A percentile compares a stretch with the other conserved stretches of the same genome.
phyloP scores from a whole-genome alignment of 2,329 filamentous ascomycete species.

The Exophiala sp. region DNA sequence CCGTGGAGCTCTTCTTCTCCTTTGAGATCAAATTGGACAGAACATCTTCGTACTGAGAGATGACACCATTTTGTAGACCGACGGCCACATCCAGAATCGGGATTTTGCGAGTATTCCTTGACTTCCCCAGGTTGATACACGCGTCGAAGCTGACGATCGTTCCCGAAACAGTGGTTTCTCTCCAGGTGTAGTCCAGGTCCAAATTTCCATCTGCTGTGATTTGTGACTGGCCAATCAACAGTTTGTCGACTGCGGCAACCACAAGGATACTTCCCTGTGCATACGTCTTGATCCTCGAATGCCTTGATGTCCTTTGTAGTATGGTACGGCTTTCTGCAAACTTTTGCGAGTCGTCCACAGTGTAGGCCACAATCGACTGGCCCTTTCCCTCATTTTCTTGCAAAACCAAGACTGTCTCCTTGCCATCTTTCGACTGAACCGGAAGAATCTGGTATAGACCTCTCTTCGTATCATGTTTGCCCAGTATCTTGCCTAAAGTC shows the following conservation, averaged over 20 bases:
- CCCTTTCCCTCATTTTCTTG: conserved; percentile 4
- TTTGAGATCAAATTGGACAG: conserved; percentile 52
- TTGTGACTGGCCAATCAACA: conserved; percentile 59
- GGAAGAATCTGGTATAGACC: conserved; percentile 14
- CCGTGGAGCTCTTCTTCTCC: conserved; percentile 43
- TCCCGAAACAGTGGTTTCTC: conserved; percentile 55
- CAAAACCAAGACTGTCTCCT: conserved; percentile 14
- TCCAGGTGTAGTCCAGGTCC: conserved; percentile 49
- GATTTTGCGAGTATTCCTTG: conserved; percentile 30
- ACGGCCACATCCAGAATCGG: conserved; percentile 68
- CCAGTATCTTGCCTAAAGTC: conserved; percentile 40
- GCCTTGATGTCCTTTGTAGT: conserved; percentile 2
- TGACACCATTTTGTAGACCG: conserved; percentile 71
- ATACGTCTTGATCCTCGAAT: conserved; percentile 14
- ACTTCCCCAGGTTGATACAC: conserved; percentile 19
- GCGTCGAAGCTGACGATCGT: conserved; percentile 64
- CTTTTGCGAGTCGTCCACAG: background rate
- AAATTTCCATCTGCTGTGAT: conserved; percentile 33
- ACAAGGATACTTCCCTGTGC: conserved; percentile 35
- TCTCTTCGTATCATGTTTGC: conserved; percentile 2
- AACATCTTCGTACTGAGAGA: conserved; percentile 78
- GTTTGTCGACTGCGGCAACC: conserved; percentile 38
- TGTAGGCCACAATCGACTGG: conserved; percentile 5
- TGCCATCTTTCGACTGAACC: conserved; percentile 5
- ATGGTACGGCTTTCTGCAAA: conserved; percentile 3